Conservation (phyloP, 805 yeast species). For the Debaryomyces maramus region DNA sequence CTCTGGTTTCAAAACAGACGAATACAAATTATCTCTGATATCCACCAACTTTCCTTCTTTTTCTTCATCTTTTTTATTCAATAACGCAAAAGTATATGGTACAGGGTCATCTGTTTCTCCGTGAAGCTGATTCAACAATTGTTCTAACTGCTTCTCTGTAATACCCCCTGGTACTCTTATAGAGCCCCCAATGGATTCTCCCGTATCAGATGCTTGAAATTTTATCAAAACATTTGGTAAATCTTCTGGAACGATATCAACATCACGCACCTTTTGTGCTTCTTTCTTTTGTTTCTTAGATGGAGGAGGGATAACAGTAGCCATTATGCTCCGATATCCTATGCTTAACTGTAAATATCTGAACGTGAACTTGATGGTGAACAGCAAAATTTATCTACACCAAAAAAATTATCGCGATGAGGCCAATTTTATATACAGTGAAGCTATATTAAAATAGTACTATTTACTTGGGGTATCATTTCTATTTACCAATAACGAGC, state of each 20-base stretch:
- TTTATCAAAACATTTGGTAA: conserved; percentile 84
- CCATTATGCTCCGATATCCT: conserved; percentile 49
- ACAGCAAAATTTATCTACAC: neutral
- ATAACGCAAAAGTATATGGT: conserved; percentile 82
- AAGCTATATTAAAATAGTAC: neutral
- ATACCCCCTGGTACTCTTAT: conserved; percentile 90
- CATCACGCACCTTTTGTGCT: conserved; percentile 80
- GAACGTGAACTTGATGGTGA: neutral
- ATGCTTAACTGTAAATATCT: neutral
- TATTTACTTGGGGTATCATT: neutral
- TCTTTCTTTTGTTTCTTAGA: conserved; percentile 82
- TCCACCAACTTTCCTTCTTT: conserved; percentile 55
- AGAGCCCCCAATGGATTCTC: conserved; percentile 80
- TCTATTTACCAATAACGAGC: conserved; percentile 12
- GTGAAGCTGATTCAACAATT: conserved; percentile 76
- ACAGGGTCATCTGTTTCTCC: conserved; percentile 76
- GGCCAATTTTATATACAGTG: neutral
- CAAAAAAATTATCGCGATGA: conserved; percentile 2
- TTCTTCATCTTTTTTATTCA: conserved; percentile 40
- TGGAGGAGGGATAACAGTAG: conserved; percentile 91
- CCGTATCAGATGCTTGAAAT: conserved; percentile 92
- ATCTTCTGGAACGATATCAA: conserved; percentile 70
- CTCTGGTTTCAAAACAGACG: conserved; percentile 83
- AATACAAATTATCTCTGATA: conserved; percentile 73
- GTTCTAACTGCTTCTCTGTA: conserved; percentile 82